Conservation (phyloP, 2,329 filamentous ascomycete species). For the Fusarium robinianum region DNA sequence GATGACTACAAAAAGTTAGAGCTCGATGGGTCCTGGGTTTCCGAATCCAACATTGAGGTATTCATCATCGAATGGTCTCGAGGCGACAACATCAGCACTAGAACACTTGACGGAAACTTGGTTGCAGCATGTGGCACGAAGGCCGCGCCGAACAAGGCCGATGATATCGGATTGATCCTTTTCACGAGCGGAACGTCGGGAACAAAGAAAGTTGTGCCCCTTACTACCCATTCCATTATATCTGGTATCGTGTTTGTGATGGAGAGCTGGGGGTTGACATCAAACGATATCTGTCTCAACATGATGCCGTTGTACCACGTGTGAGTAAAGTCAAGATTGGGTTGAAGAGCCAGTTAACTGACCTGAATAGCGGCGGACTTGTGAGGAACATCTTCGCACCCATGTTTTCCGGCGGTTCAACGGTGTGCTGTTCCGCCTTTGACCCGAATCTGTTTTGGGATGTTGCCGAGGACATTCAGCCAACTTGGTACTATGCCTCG, state of each 20-base stretch:
- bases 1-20: slow-evolving; percentile 47
- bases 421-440: slow-evolving; percentile 58
- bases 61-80: slow-evolving; percentile 45
- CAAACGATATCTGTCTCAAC: slow-evolving; percentile 56
- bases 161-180: slow-evolving; percentile 56
- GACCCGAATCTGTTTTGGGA: slow-evolving; percentile 62
- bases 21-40: slow-evolving; percentile 39
- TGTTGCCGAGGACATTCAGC: slow-evolving; percentile 50
- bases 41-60: slow-evolving; percentile 43
- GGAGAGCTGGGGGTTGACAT: slow-evolving; percentile 55
- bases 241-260: slow-evolving; percentile 57
- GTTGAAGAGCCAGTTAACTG: background rate
- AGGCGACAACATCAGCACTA: slow-evolving; percentile 44
- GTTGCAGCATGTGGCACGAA: slow-evolving; percentile 4
- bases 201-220: slow-evolving; percentile 62
- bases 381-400: slow-evolving; percentile 60
- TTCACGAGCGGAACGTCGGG: slow-evolving; percentile 63
- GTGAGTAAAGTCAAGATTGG: too few species aligned
- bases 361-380: slow-evolving; percentile 51
- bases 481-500: slow-evolving; percentile 63
- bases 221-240: slow-evolving; percentile 55
- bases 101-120: slow-evolving; percentile 15
- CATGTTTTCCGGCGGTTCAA: slow-evolving; percentile 57
- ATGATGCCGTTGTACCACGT: slow-evolving; percentile 65
- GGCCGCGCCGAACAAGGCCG: slow-evolving; percentile 45